Percentiles rank a stretch among this genome's conserved stretches.
phyloP scores from a whole-genome alignment of 2,329 filamentous ascomycete species.

The Coniosporium tulheliwenetii region DNA sequence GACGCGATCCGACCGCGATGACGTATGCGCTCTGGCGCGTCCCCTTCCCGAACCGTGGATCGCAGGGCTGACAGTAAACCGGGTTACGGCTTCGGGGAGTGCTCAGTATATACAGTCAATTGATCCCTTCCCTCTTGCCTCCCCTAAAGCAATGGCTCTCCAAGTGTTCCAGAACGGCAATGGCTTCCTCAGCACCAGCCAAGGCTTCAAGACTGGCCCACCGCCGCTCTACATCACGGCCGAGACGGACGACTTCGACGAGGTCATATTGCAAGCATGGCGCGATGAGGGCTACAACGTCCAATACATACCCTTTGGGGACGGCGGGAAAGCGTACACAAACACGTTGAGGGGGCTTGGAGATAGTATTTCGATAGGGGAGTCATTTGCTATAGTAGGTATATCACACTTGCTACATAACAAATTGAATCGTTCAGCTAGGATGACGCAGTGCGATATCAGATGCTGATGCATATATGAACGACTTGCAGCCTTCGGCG shows the following conservation, averaged over 20 bases:
- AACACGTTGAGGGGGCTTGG: slow-evolving; percentile 32
- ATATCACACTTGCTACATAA: slow-evolving; percentile 9
- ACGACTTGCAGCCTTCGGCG: slow-evolving; percentile 37
- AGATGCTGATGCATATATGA: neutral
- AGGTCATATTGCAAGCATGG: slow-evolving; percentile 37
- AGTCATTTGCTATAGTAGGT: slow-evolving; percentile 49
- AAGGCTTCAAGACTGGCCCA: slow-evolving; percentile 18
- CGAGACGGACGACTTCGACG: slow-evolving; percentile 40
- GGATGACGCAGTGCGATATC: neutral
- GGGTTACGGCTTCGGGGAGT: too few relatives aligned
- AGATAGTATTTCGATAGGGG: slow-evolving; percentile 39
- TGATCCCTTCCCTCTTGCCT: too few relatives aligned
- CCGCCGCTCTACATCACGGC: slow-evolving; percentile 33
- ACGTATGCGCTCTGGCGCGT: too few relatives aligned
- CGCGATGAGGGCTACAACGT: slow-evolving; percentile 44
- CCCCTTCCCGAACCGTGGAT: too few relatives aligned
- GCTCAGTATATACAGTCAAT: too few relatives aligned
- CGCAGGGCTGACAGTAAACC: too few relatives aligned
- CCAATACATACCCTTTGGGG: slow-evolving; percentile 37
- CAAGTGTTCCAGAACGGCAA: neutral
- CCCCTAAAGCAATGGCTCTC: too few relatives aligned
- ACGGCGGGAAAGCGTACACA: slow-evolving; percentile 32
- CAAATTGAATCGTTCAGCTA: neutral
- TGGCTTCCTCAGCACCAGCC: neutral
- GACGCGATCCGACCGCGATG: too few relatives aligned